Percentiles rank a stretch among this genome's conserved stretches.
Evolutionary conservation across 2,329 filamentous ascomycete genomes (phyloP).

Genomic region (Penicillium psychrosexuale): DNA sequence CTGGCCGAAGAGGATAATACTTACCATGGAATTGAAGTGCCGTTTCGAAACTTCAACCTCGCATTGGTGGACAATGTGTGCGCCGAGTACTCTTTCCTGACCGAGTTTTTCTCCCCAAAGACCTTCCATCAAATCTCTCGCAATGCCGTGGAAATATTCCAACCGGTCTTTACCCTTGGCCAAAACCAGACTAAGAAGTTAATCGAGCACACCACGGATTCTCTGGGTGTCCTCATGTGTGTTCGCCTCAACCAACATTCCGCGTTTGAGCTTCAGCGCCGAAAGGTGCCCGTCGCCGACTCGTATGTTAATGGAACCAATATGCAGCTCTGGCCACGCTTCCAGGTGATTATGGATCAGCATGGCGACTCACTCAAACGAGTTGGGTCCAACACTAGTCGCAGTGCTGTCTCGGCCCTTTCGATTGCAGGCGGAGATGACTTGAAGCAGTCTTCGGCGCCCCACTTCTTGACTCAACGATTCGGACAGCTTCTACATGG

Average conservation of each 20-base stretch:
- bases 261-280: slow-evolving; percentile 87
- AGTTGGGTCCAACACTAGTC: slow-evolving; percentile 48
- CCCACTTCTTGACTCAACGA: slow-evolving; percentile 88
- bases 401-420: slow-evolving; percentile 53
- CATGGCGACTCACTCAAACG: slow-evolving; percentile 83
- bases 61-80: slow-evolving; percentile 91
- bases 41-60: slow-evolving; percentile 92
- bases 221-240: slow-evolving; percentile 81
- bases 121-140: slow-evolving; percentile 74
- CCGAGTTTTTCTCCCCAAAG: slow-evolving; percentile 79
- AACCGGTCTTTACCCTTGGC: slow-evolving; percentile 82
- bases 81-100: slow-evolving; percentile 91
- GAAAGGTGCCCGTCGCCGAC: slow-evolving; percentile 85
- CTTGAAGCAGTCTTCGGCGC: slow-evolving; percentile 55
- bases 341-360: slow-evolving; percentile 89
- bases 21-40: slow-evolving; percentile 81
- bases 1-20: slow-evolving; percentile 85
- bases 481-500: slow-evolving; percentile 90
- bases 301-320: slow-evolving; percentile 90
- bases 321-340: slow-evolving; percentile 94
- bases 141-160: slow-evolving; percentile 84
- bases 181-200: slow-evolving; percentile 72
- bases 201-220: slow-evolving; percentile 74
- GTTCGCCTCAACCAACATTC: slow-evolving; percentile 91
- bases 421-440: slow-evolving; percentile 50